Conservation (phyloP, 345 rosid genomes). For the Raphanus sativus region DNA sequence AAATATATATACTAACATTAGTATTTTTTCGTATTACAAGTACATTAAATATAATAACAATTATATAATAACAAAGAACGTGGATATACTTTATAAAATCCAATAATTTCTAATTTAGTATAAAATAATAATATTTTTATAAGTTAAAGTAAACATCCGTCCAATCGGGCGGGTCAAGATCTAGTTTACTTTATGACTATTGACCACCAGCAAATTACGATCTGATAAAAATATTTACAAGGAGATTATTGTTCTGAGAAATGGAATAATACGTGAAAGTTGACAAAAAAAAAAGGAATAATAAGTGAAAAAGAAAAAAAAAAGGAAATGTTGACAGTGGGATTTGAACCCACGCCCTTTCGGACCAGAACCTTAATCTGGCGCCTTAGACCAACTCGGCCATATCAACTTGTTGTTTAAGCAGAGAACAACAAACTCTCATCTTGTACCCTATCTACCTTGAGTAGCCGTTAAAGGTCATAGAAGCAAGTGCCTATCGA, state of each 20-base stretch:
- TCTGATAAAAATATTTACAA: background rate
- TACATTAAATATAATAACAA: too few species aligned
- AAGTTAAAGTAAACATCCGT: too few species aligned
- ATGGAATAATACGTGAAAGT: background rate
- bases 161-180: too few species aligned
- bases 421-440: too few species aligned
- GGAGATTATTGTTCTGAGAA: background rate
- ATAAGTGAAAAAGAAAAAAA: background rate
- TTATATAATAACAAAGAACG: too few species aligned
- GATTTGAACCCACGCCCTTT: conserved; percentile 98
- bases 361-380: conserved; percentile 99
- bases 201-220: background rate
- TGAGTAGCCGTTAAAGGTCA: background rate
- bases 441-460: background rate
- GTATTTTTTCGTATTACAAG: too few species aligned
- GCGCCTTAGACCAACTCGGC: conserved; percentile 64
- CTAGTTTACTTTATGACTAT: background rate
- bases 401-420: background rate
- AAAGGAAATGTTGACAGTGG: conserved; percentile 63
- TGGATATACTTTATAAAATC: too few species aligned
- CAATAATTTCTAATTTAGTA: too few species aligned
- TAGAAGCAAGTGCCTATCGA: background rate
- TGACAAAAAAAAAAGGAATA: background rate
- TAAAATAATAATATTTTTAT: too few species aligned
- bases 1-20: too few species aligned